A percentile compares a stretch with the other conserved stretches of the same genome.
phyloP scores from a whole-genome alignment of 2,329 filamentous ascomycete genomes.

The Aspergillus brunneoviolaceus region DNA sequence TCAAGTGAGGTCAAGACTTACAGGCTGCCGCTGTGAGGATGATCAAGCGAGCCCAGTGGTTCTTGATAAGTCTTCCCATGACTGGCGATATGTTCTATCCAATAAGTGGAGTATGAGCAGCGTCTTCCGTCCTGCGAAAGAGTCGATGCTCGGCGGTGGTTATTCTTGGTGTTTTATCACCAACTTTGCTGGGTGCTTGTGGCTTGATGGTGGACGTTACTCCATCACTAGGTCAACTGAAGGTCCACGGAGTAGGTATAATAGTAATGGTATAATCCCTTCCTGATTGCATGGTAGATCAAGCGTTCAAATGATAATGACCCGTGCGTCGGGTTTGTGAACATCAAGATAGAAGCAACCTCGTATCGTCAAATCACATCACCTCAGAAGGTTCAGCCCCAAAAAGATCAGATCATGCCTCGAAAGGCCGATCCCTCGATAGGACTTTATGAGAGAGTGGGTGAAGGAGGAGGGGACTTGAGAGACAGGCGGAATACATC shows the following conservation, averaged over 20 bases:
- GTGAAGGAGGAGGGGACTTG: conserved; percentile 9
- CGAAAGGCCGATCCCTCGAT: neutral
- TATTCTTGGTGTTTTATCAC: neutral
- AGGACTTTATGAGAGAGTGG: neutral
- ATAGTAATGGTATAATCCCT: conserved; percentile 2
- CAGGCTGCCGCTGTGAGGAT: conserved; percentile 79
- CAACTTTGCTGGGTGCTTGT: neutral
- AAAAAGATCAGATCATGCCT: conserved; percentile 11
- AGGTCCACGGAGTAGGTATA: neutral
- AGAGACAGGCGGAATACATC: conserved; percentile 11
- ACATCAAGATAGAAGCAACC: conserved; percentile 6
- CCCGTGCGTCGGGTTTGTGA: neutral
- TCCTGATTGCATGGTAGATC: conserved; percentile 18
- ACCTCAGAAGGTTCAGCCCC: conserved; percentile 12
- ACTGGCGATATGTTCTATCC: conserved; percentile 8
- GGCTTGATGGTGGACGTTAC: conserved; percentile 1
- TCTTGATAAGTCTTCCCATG: conserved; percentile 99
- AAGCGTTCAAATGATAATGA: neutral
- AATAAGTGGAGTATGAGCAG: neutral
- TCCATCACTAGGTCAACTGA: conserved; percentile 11
- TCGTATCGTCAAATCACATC: conserved; percentile 16
- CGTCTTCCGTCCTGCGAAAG: conserved; percentile 32
- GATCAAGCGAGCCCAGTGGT: conserved; percentile 96
- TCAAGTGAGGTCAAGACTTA: conserved; percentile 45
- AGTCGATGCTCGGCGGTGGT: neutral